phyloP scores from a whole-genome alignment of 805 yeast genomes.

The Phaffomyces antillensis region DNA sequence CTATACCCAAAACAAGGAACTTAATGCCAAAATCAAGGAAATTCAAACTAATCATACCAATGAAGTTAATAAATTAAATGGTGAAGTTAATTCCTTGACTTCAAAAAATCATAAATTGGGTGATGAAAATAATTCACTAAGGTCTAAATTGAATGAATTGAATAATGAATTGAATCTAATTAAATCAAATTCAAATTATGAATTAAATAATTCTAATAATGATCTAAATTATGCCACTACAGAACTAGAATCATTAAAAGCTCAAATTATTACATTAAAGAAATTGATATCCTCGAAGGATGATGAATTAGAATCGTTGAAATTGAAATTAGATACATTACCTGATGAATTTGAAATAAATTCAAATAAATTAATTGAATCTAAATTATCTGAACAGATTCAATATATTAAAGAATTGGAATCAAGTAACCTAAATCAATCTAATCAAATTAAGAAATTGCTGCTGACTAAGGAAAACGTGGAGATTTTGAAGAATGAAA shows the following conservation, averaged over 20 bases:
- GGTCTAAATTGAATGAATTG: constrained; percentile 2
- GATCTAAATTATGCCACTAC: not conserved
- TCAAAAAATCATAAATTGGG: constrained; percentile 7
- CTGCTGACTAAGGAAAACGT: constrained; percentile 38
- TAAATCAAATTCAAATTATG: not conserved
- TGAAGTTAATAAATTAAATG: constrained; percentile 9
- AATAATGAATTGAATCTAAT: not conserved
- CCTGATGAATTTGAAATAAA: constrained; percentile 33
- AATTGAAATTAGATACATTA: constrained; percentile 27
- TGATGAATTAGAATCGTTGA: constrained; percentile 22
- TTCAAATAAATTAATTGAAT: constrained; percentile 24
- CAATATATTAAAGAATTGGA: constrained; percentile 42
- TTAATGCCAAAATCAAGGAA: constrained; percentile 19
- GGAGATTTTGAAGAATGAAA: constrained; percentile 53
- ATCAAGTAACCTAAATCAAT: constrained; percentile 43
- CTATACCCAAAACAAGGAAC: constrained; percentile 28
- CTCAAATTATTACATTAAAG: not conserved
- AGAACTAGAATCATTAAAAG: not conserved
- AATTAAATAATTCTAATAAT: not conserved
- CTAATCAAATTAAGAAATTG: constrained; percentile 42
- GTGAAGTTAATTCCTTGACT: constrained; percentile 11
- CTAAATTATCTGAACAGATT: constrained; percentile 35
- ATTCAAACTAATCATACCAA: constrained; percentile 22
- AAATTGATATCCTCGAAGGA: constrained; percentile 13
- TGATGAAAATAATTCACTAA: constrained; percentile 2